phyloP scores from a whole-genome alignment of 345 rosid species.

The Balakata baccata region DNA sequence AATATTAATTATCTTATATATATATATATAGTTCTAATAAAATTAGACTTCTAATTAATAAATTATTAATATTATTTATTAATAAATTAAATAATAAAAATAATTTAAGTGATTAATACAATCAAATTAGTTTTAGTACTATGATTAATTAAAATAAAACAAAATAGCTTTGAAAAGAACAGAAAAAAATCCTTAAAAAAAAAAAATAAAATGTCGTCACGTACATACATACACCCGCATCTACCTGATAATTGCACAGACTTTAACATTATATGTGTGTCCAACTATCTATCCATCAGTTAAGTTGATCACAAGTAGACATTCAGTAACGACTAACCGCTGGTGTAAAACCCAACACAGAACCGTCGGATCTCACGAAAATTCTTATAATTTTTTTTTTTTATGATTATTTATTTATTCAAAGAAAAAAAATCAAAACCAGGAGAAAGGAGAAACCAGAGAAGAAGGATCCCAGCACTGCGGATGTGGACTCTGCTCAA shows the following conservation, averaged over 20 bases:
- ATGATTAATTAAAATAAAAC: too few relatives aligned
- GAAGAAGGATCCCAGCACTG: not conserved
- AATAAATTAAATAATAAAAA: too few relatives aligned
- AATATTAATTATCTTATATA: too few relatives aligned
- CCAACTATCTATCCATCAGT: not conserved
- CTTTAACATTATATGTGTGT: not conserved
- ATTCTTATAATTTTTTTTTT: not conserved
- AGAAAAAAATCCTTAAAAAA: too few relatives aligned
- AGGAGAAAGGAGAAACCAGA: not conserved
- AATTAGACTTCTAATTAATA: too few relatives aligned
- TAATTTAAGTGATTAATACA: too few relatives aligned
- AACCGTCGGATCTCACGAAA: constrained; percentile 15
- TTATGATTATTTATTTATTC: too few relatives aligned
- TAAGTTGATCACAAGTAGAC: not conserved
- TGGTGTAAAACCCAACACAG: constrained; percentile 6
- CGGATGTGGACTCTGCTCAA: not conserved
- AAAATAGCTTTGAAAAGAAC: too few relatives aligned
- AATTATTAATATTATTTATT: too few relatives aligned
- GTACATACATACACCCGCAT: not conserved
- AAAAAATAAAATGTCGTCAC: not conserved
- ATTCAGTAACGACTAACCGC: constrained; percentile 12
- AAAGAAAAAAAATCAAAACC: not conserved
- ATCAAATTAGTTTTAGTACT: too few relatives aligned
- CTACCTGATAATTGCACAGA: not conserved
- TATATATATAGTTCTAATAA: too few relatives aligned